phyloP scores from a whole-genome alignment of 1,139 yeast genomes.

The Hanseniaspora gamundiae region DNA sequence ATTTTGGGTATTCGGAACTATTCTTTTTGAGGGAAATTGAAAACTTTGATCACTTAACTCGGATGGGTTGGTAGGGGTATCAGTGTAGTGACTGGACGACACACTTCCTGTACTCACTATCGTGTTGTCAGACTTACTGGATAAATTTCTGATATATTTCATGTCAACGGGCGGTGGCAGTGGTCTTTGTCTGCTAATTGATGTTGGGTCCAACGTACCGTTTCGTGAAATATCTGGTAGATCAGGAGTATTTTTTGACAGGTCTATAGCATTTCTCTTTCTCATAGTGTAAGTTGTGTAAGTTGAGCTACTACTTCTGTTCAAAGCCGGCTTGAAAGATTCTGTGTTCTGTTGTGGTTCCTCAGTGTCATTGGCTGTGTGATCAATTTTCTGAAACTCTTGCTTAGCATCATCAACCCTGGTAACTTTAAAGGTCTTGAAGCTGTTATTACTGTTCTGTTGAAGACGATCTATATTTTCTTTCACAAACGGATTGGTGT shows the following conservation, averaged over 20 bases:
- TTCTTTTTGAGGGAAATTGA: background rate
- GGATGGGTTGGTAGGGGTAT: background rate
- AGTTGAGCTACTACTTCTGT: slow-evolving; percentile 6
- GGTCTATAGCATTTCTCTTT: background rate
- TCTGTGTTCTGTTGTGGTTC: background rate
- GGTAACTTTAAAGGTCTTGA: slow-evolving; percentile 6
- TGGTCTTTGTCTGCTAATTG: slow-evolving; percentile 6
- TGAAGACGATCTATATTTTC: background rate
- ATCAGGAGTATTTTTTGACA: background rate
- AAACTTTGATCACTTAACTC: background rate
- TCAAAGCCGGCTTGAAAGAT: background rate
- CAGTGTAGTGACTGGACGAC: background rate
- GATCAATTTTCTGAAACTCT: background rate
- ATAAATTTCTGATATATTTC: slow-evolving; percentile 1
- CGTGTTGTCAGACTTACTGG: slow-evolving; percentile 3
- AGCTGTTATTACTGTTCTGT: background rate
- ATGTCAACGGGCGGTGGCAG: slow-evolving; percentile 11
- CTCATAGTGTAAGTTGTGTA: background rate
- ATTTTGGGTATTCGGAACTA: background rate
- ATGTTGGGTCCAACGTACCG: background rate
- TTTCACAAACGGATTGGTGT: slow-evolving; percentile 9
- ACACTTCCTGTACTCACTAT: slow-evolving; percentile 3
- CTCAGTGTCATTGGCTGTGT: background rate
- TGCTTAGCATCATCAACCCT: slow-evolving; percentile 2
- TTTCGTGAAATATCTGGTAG: background rate